A percentile compares a stretch with the other conserved stretches of the same genome.
These are phyloP conservation scores for Apiospora pterosperma DNA, from an alignment of 2,329 filamentous ascomycete species.

Conservation along the genomic window DNA sequence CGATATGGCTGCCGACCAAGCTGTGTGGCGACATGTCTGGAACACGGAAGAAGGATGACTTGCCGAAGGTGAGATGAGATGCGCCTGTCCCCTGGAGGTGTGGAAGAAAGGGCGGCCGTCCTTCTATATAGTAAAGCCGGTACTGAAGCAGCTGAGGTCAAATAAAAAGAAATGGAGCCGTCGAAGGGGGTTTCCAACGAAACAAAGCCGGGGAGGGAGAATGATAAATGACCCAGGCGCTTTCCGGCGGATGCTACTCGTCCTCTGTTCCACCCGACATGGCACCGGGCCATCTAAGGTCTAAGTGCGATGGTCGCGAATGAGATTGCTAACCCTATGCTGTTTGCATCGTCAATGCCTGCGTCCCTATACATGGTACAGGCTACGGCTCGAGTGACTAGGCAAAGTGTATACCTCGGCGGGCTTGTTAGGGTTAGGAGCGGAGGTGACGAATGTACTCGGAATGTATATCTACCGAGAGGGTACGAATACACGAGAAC, in stretches of 20 bases:
- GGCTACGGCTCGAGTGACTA: background rate
- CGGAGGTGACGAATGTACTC: background rate
- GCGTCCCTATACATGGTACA: background rate
- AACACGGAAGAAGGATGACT: background rate
- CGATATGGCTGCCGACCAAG: slow-evolving; percentile 22
- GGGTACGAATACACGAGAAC: background rate
- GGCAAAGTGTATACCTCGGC: background rate
- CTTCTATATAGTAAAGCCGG: background rate
- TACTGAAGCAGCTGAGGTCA: background rate
- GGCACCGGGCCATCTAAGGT: background rate
- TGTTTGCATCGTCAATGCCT: background rate
- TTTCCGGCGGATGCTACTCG: background rate
- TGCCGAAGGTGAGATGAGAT: background rate
- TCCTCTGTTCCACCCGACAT: background rate
- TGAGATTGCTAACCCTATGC: background rate
- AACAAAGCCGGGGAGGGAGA: background rate
- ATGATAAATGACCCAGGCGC: background rate
- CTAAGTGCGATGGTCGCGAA: slow-evolving; percentile 1
- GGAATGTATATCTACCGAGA: background rate
- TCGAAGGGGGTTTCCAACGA: background rate
- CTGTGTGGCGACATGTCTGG: slow-evolving; percentile 26
- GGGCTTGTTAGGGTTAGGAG: background rate
- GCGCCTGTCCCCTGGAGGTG: background rate
- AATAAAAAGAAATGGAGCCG: background rate
- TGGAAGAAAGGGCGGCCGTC: background rate